A percentile compares a stretch with the other conserved stretches of the same genome.
phyloP scores from a whole-genome alignment of 2,329 filamentous ascomycete genomes.

The Metarhizium anisopliae region DNA sequence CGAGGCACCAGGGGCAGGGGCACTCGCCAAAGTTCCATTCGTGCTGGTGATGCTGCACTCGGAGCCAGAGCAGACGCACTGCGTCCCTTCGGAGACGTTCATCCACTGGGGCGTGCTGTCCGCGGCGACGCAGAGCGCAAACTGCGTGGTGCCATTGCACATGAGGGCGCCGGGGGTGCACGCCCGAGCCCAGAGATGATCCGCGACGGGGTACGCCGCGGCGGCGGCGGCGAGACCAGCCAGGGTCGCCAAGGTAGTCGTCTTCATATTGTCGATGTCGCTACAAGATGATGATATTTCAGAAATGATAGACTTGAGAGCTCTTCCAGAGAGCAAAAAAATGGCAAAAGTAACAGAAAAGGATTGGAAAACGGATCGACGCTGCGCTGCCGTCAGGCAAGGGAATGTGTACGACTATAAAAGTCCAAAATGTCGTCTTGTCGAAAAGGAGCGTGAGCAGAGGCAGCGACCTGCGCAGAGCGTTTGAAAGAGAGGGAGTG shows the following conservation, averaged over 20 bases:
- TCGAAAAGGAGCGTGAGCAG: too few relatives aligned
- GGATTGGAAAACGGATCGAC: too few relatives aligned
- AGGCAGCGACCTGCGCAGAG: too few relatives aligned
- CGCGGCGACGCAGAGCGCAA: neutral
- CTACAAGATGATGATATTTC: neutral
- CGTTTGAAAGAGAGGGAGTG: too few relatives aligned
- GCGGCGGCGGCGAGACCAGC: neutral
- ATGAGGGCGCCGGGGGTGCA: constrained; percentile 1
- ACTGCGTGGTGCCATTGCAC: constrained; percentile 1
- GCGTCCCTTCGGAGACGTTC: neutral
- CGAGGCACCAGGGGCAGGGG: neutral
- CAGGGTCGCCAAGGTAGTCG: neutral
- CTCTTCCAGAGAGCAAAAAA: too few relatives aligned
- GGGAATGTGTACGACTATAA: too few relatives aligned
- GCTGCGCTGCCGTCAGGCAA: too few relatives aligned
- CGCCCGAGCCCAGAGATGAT: neutral
- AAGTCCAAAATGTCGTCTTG: too few relatives aligned
- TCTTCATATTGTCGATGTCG: neutral
- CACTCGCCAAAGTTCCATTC: too few relatives aligned
- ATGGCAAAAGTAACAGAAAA: too few relatives aligned
- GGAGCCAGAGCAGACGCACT: neutral
- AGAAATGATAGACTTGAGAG: neutral
- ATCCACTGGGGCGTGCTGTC: neutral
- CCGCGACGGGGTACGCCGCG: constrained; percentile 1
- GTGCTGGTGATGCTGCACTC: neutral